Percentiles rank a stretch among this genome's conserved stretches.
Evolutionary conservation across 2,329 filamentous ascomycete species (phyloP).

Genomic region (Claviceps humidiphila): DNA sequence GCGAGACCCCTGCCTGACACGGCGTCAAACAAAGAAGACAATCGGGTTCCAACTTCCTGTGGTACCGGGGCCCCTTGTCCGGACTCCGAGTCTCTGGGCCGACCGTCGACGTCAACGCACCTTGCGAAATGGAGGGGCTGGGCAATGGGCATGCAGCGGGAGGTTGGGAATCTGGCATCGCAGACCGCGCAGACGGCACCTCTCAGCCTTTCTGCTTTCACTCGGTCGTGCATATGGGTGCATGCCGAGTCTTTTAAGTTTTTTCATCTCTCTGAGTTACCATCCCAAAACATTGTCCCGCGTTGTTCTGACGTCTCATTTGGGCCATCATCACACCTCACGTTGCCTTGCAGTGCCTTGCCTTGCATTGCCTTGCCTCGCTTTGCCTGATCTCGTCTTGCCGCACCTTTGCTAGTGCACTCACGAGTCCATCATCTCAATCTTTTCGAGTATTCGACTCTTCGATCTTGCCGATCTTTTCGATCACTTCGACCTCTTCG

Average conservation of each 20-base stretch:
- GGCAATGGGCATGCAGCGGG: conserved; percentile 14
- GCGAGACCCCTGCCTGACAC: neutral
- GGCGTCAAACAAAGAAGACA: neutral
- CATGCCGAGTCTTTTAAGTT: neutral
- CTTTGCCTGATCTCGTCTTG: too few species aligned
- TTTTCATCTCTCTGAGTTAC: neutral
- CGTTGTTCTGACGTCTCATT: neutral
- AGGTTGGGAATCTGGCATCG: conserved; percentile 17
- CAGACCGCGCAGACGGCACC: too few species aligned
- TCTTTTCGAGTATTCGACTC: too few species aligned
- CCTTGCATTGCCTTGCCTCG: too few species aligned
- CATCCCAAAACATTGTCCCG: neutral
- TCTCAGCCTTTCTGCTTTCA: neutral
- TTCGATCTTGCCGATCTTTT: too few species aligned
- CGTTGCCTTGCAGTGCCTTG: too few species aligned
- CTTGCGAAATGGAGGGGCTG: conserved; percentile 15
- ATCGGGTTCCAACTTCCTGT: neutral
- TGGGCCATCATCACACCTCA: neutral
- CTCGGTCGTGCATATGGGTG: neutral
- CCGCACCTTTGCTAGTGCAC: too few species aligned
- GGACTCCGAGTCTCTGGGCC: neutral
- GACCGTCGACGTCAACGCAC: neutral
- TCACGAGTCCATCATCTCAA: too few species aligned
- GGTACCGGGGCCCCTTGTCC: neutral
- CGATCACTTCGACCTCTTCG: too few species aligned